These are phyloP conservation scores for Mycena rosella DNA, from an alignment of 768 basidiomycete genomes.

Conservation along the genomic window DNA sequence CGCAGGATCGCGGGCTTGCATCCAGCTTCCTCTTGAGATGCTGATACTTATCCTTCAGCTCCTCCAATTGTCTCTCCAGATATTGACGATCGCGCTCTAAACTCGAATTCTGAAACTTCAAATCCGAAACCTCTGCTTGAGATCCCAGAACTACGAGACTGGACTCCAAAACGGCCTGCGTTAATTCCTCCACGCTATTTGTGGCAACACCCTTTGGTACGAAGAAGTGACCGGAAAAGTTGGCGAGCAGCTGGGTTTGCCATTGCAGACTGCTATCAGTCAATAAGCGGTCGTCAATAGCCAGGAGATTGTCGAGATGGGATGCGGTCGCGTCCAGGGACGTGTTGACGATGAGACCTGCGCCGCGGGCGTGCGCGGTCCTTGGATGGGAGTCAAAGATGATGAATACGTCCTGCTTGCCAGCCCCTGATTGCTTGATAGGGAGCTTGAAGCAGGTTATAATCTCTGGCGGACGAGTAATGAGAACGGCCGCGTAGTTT, in stretches of 20 bases:
- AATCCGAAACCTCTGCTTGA: constrained; percentile 54
- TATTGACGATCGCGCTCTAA: constrained; percentile 40
- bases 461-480: constrained; percentile 82
- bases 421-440: constrained; percentile 15
- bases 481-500: constrained; percentile 56
- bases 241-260: constrained; percentile 73
- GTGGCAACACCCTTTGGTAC: constrained; percentile 46
- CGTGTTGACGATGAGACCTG: constrained; percentile 67
- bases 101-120: constrained; percentile 48
- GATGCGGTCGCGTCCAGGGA: constrained; percentile 58
- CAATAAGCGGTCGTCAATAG: constrained; percentile 60
- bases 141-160: constrained; percentile 62
- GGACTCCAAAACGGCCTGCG: constrained; percentile 59
- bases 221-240: constrained; percentile 72
- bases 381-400: constrained; percentile 73
- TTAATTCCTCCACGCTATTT: constrained; percentile 39
- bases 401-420: constrained; percentile 55
- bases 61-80: constrained; percentile 44
- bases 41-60: constrained; percentile 28
- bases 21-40: constrained; percentile 18
- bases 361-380: constrained; percentile 68
- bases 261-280: constrained; percentile 63
- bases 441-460: constrained; percentile 62
- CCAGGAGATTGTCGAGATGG: constrained; percentile 62
- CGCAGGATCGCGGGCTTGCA: background rate